A percentile compares a stretch with the other conserved stretches of the same genome.
phyloP scores from a whole-genome alignment of 192 early-diverging fungal genomes.

The Geranomyces michiganensis region DNA sequence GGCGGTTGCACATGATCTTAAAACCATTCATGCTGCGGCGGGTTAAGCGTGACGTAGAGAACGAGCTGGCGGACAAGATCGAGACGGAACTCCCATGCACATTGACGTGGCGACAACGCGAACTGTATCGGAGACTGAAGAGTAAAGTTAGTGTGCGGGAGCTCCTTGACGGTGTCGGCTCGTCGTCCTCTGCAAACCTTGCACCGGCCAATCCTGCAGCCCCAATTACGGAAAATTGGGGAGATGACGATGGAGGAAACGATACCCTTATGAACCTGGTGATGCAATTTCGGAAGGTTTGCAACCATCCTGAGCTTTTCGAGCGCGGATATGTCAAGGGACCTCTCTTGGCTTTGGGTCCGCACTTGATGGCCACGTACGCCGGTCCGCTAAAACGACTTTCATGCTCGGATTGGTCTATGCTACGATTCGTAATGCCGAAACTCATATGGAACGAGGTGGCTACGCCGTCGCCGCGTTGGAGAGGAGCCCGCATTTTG shows the following conservation, averaged over 20 bases:
- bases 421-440: constrained; percentile 14
- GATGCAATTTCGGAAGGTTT: constrained; percentile 93
- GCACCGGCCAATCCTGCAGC: background rate
- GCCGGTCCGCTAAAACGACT: background rate
- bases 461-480: background rate
- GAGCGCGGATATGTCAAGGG: constrained; percentile 81
- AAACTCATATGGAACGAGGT: background rate
- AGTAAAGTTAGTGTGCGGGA: constrained; percentile 45
- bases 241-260: constrained; percentile 33
- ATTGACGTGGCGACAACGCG: constrained; percentile 31
- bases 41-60: constrained; percentile 87
- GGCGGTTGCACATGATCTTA: constrained; percentile 85
- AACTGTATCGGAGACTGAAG: constrained; percentile 32
- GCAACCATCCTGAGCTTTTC: constrained; percentile 92
- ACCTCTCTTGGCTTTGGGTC: constrained; percentile 41
- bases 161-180: constrained; percentile 22
- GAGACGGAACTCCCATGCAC: constrained; percentile 70
- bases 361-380: constrained; percentile 10
- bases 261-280: constrained; percentile 89
- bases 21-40: constrained; percentile 95
- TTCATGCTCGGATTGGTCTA: constrained; percentile 1
- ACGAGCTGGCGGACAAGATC: constrained; percentile 90
- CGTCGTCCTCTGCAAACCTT: background rate
- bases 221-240: background rate
- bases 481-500: constrained; percentile 1